Percentiles rank a stretch among this genome's conserved stretches.
phyloP scores from a whole-genome alignment of 768 basidiomycete species.

The Collybia nuda region DNA sequence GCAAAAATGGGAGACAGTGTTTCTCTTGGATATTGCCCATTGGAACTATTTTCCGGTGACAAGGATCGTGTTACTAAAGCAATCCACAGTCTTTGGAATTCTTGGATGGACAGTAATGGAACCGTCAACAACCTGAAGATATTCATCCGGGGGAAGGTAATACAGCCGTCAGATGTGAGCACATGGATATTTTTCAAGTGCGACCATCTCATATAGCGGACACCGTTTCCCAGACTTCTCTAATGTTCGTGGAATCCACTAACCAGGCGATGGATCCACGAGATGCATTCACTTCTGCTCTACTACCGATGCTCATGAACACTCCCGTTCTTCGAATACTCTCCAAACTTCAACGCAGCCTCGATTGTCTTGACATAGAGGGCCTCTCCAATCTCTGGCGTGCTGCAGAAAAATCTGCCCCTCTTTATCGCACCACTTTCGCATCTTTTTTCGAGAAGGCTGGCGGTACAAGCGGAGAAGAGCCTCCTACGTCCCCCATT shows the following conservation, averaged over 20 bases:
- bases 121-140: conserved; percentile 80
- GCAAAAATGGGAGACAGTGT: conserved; percentile 33
- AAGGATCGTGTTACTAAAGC: conserved; percentile 60
- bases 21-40: conserved; percentile 70
- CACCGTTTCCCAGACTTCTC: conserved; percentile 29
- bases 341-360: conserved; percentile 63
- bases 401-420: conserved; percentile 23
- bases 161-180: conserved; percentile 60
- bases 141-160: conserved; percentile 64
- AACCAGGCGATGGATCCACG: conserved; percentile 32
- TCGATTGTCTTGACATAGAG: conserved; percentile 87
- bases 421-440: conserved; percentile 19
- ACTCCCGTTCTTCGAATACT: conserved; percentile 57
- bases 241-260: conserved; percentile 11
- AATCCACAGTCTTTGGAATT: conserved; percentile 66
- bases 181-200: neutral
- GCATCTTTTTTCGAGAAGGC: conserved; percentile 17
- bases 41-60: conserved; percentile 85
- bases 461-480: conserved; percentile 4
- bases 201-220: neutral
- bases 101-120: conserved; percentile 68
- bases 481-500: conserved; percentile 25
- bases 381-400: conserved; percentile 58
- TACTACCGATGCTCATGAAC: conserved; percentile 47
- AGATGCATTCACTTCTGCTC: conserved; percentile 46